Evolutionary conservation across 2,329 filamentous ascomycete genomes (phyloP), one percentile per base, ranked within the genome.

Genomic region (Mollisia scopiformis): DNA sequence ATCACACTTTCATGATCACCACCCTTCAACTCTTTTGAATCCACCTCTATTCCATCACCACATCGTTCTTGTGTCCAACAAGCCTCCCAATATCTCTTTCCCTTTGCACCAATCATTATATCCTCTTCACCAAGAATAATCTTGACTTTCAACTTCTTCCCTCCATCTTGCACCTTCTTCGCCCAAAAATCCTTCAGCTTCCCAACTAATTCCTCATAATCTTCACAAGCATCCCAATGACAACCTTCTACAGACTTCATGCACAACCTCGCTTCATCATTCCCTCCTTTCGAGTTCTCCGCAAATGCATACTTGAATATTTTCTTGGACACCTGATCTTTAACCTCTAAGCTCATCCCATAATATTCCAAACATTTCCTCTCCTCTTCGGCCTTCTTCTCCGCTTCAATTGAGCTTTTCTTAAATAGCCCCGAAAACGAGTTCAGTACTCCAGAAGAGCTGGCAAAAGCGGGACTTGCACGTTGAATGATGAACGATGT

Each of bases 41-140:
- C 55, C n/a, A 79, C 76, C 49, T 76, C 70, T 28, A 80, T 66
- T 0, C 63, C 66, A 8, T 66, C 66, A 2, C 66, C 66, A 13
- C 72, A 66, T 11, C 63, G 69, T 6, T 69, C 71, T 13, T 67
- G 59, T 21, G 55, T 63, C 76, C 77, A 82, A 57, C 77, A 78
- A 3, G 72, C 49, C 58, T 79, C 73, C 52, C 80, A 78, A 69
- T 79, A 81, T 41, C 68, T 57, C 67, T 74, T 73, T 2, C 80
- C 80, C 13, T 70, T 69, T 46, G 73, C 72, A 0, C 77, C 78
- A 47, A 78, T 77, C 75, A 82, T 72, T 1, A 73, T 63, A 69
- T 82, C 80, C 2, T 67, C 72, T 16, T 70, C 73, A 1, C 74
- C 66, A 66, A 79, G 79, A 3, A 62, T 46, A 8, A 69, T 55